Conservation (phyloP, 345 rosid genomes). For the Iberis pinnata region DNA sequence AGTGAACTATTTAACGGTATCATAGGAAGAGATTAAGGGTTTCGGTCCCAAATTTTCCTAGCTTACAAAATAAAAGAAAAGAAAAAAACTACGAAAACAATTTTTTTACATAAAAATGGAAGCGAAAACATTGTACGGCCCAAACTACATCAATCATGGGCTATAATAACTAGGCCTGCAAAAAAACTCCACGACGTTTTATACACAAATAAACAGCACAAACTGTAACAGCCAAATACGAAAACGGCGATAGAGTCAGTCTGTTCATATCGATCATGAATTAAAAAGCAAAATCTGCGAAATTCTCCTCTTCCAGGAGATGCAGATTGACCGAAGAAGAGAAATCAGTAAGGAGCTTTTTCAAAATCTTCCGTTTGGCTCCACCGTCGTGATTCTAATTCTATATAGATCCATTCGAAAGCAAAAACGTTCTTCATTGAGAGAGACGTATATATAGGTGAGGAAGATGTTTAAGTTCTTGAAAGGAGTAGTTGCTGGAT, state of each 20-base stretch:
- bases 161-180: neutral
- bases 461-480: slow-evolving; percentile 69
- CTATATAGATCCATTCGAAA: slow-evolving; percentile 9
- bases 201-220: slow-evolving; percentile 6
- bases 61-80: too few relatives aligned
- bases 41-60: too few relatives aligned
- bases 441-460: slow-evolving; percentile 14
- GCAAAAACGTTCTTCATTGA: slow-evolving; percentile 3
- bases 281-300: slow-evolving; percentile 18
- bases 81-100: too few relatives aligned
- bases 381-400: slow-evolving; percentile 6
- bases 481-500: slow-evolving; percentile 91
- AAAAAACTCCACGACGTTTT: slow-evolving; percentile 10
- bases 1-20: too few relatives aligned
- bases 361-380: neutral
- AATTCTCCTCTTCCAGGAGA: slow-evolving; percentile 18
- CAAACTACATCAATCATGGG: neutral
- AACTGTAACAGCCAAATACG: neutral
- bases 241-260: slow-evolving; percentile 18
- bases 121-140: too few relatives aligned
- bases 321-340: slow-evolving; percentile 18
- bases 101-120: too few relatives aligned
- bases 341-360: neutral
- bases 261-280: slow-evolving; percentile 29
- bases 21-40: too few relatives aligned